A percentile compares a stretch with the other conserved stretches of the same genome.
Conservation (phyloP, 768 basidiomycete species). For the Boletus huronensis region DNA sequence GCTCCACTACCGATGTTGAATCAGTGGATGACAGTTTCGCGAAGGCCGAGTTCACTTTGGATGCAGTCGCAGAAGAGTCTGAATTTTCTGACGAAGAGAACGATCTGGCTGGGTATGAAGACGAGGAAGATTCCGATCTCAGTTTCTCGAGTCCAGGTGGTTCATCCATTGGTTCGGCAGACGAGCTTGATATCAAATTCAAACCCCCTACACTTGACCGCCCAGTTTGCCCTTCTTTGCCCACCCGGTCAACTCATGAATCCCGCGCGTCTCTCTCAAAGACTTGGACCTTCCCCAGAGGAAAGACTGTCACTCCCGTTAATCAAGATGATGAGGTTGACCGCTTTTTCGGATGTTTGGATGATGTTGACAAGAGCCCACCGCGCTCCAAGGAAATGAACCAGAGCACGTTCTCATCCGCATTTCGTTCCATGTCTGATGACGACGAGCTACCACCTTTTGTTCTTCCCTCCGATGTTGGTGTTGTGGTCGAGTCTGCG, state of each 20-base stretch:
- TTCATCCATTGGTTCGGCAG: conserved; percentile 54
- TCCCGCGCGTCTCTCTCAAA: conserved; percentile 51
- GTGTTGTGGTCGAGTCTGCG: conserved; percentile 36
- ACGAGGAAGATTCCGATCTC: conserved; percentile 58
- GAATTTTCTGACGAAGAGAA: conserved; percentile 45
- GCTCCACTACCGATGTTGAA: conserved; percentile 70
- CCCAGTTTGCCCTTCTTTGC: conserved; percentile 1
- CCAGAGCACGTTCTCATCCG: conserved; percentile 57
- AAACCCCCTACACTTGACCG: conserved; percentile 5
- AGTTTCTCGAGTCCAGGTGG: conserved; percentile 42
- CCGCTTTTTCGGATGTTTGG: conserved; percentile 71
- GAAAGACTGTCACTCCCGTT: conserved; percentile 17
- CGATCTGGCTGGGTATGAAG: conserved; percentile 64
- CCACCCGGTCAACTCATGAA: conserved; percentile 27
- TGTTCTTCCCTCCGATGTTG: conserved; percentile 44
- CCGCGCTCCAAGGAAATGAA: conserved; percentile 47
- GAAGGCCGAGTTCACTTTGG: conserved; percentile 46
- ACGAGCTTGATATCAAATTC: conserved; percentile 36
- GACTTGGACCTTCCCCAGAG: conserved; percentile 65
- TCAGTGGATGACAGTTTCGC: conserved; percentile 42
- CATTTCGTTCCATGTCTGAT: conserved; percentile 46
- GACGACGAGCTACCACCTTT: conserved; percentile 49
- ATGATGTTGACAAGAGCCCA: conserved; percentile 52
- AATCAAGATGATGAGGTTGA: conserved; percentile 52
- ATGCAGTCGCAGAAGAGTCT: conserved; percentile 57